Evolutionary conservation across 1,139 yeast species (phyloP), one percentile per base, ranked within the genome.

Genomic region (Kodamaea plutei): DNA sequence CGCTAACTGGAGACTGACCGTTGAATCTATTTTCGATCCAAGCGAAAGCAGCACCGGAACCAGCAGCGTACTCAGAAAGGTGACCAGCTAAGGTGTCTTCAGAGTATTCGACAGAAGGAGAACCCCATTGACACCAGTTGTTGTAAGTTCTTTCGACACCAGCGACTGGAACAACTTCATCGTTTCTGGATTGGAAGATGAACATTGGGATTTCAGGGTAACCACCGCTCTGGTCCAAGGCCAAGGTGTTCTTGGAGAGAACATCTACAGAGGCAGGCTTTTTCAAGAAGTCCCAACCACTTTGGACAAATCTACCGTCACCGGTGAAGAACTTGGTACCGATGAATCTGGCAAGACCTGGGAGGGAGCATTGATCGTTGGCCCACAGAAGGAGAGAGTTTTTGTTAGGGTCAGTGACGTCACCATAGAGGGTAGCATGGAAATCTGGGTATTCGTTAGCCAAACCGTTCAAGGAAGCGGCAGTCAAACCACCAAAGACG

Each of bases 141-240:
- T 56, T 41, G 36, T 51, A 61, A 3, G 48, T 52, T 32, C 58
- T 46, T 26, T 42, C 40, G 2, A 56, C 45, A 26, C 48, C 47
- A 4, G 29, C 33, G 28, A 44, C 49, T 2, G 65, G 65, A 20
- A 56, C 57, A 29, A 62, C 44, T 4, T 38, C 37, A 39, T 61
- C 68, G 2, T 47, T 30, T 12, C 38, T 29, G 2, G 64, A 66
- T 29, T 61, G 67, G 43, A 51, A 60, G 4, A 60, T 44, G 29
- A 61, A 60, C 5, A 62, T 28, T 2, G 67, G 68, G 9, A 60
- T 50, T 20, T 52, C 37, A 6, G 68, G 67, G 18, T 48, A 31
- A 6, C 32, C 40, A 7, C 40, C 36, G 24, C 40, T 31, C 8
- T 46, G 26, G 6, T 52, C 52, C 16, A 56, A 36, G 4, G 63